Conservation (phyloP, 345 rosid species). For the Theobroma cacao region DNA sequence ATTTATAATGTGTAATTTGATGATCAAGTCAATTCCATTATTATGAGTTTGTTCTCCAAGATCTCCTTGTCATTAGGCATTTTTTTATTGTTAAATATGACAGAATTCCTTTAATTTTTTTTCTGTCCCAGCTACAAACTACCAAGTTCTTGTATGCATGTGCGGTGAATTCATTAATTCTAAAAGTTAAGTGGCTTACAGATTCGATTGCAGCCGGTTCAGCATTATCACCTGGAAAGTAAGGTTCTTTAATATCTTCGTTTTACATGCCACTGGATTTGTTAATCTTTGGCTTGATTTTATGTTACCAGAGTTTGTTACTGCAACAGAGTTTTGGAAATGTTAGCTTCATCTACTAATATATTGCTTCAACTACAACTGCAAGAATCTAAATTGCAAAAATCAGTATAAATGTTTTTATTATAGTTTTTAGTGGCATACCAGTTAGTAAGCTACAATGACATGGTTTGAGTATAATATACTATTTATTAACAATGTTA, state of each 20-base stretch:
- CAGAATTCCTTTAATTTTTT: slow-evolving; percentile 1
- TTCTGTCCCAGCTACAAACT: slow-evolving; percentile 43
- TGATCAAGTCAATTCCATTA: background rate
- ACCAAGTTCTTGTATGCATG: slow-evolving; percentile 62
- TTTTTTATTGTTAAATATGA: background rate
- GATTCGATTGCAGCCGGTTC: slow-evolving; percentile 55
- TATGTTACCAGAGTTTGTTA: background rate
- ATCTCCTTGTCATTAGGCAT: background rate
- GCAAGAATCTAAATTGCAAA: background rate
- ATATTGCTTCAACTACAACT: background rate
- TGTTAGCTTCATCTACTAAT: background rate
- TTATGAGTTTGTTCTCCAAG: background rate
- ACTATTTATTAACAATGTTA: background rate
- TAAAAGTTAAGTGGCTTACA: slow-evolving; percentile 48
- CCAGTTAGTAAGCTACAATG: background rate
- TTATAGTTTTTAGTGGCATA: background rate
- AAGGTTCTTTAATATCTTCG: slow-evolving; percentile 25
- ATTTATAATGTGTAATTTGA: background rate
- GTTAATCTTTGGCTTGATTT: background rate
- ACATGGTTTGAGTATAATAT: background rate
- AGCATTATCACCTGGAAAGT: slow-evolving; percentile 43
- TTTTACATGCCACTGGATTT: background rate
- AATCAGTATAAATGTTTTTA: background rate
- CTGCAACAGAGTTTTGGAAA: background rate
- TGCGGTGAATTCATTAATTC: slow-evolving; percentile 47